Conservation (phyloP, 257 asterid genomes). For the Perilla frutescens region DNA sequence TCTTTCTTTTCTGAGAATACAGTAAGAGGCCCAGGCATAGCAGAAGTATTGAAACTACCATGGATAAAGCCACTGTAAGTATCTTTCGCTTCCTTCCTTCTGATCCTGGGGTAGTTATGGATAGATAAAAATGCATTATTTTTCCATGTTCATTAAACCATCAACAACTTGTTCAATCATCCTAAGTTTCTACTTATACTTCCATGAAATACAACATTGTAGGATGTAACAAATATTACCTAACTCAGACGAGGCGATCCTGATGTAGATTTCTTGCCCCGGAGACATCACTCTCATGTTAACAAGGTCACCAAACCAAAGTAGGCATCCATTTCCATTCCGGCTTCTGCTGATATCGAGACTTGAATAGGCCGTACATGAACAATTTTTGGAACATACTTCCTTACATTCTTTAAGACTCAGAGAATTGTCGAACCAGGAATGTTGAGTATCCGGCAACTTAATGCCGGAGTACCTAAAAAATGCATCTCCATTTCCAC, state of each 20-base stretch:
- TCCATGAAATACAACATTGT: too few relatives aligned
- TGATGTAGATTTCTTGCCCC: slow-evolving; percentile 40
- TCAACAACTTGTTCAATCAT: too few relatives aligned
- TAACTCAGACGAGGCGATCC: slow-evolving; percentile 43
- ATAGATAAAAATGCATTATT: too few relatives aligned
- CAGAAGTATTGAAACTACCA: background rate
- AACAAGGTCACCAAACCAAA: slow-evolving; percentile 44
- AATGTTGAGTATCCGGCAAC: slow-evolving; percentile 12
- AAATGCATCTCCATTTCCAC: slow-evolving; percentile 8
- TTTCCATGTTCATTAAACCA: too few relatives aligned
- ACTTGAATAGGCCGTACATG: slow-evolving; percentile 25
- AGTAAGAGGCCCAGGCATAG: background rate
- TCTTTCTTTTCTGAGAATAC: slow-evolving; percentile 19
- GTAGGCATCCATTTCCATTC: slow-evolving; percentile 35
- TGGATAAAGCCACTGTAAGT: background rate
- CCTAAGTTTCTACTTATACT: too few relatives aligned
- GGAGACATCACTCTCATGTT: slow-evolving; percentile 38
- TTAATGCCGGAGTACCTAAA: slow-evolving; percentile 23
- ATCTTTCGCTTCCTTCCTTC: background rate
- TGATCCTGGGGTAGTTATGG: background rate
- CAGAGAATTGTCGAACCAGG: slow-evolving; percentile 17
- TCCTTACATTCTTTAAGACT: slow-evolving; percentile 3
- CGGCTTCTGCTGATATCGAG: background rate
- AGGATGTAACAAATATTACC: slow-evolving; percentile 15
- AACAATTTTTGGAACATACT: background rate